Base-by-base conservation (phyloP, 768 basidiomycete species). In the Gelatoporia subvermispora region DNA sequence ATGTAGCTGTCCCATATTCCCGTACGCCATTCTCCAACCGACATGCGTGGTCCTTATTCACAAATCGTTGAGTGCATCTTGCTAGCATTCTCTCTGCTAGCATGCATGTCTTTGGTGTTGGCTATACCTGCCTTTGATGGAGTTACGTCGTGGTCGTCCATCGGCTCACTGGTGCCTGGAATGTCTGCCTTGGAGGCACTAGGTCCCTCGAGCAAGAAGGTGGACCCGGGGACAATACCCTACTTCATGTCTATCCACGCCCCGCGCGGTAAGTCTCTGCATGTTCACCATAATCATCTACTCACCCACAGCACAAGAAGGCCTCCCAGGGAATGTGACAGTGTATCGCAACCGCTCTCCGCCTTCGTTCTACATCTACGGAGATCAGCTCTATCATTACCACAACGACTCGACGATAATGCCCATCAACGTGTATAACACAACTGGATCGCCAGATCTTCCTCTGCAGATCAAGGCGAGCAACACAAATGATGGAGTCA, bases 351-450 rank as follows among this genome's bases (percentile, higher is more conserved):
- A 55, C 45, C 54, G 61, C 46, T 41, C 49, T 9, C 75, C 77
- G 13, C 69, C 77, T 8, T 57, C 78, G 16, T 84, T 82, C 64
- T 81, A 78, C 64, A 68, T 84, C 52, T 66, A 73, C 55, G 69
- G 71, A 49, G 64, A 72, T 41, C 73, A 75, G 42, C 68, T 84
- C 21, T 79, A 71, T 68, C 74, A 77, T 43, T 73, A 72, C 57
- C 68, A 71, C 47, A 84, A 85, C 60, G 76, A 77, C 45, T 72
- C 78, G 0, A 68, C 75, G 15, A 77, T 84, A 45, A 70, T 73
- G 47, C 72, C 73, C 43, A 75, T 83, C 38, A 78, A 76, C 52
- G 68, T 80, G 34, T 59, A 74, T 35, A 84, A 84, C 52, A 67
- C 71, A 8, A 81, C 79, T 13, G 35, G 37, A 22, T 61, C 65